A percentile compares a stretch with the other conserved stretches of the same genome.
These are phyloP conservation scores for Calonectria pauciramosa DNA, from an alignment of 2,329 filamentous ascomycete genomes.

Conservation along the genomic window DNA sequence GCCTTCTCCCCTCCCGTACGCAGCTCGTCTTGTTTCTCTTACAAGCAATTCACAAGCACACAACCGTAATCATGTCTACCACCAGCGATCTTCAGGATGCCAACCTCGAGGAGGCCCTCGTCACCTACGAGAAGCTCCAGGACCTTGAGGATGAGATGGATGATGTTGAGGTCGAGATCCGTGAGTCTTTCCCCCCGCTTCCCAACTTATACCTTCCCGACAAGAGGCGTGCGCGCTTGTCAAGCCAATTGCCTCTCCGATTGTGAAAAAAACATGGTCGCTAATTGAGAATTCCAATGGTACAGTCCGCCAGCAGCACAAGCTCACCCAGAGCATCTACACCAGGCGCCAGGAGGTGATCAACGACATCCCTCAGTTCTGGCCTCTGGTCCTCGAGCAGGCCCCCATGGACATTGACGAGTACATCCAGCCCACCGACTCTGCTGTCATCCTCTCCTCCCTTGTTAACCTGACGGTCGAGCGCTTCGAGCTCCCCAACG, in stretches of 20 bases:
- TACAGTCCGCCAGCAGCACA: slow-evolving; percentile 81
- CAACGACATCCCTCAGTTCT: slow-evolving; percentile 86
- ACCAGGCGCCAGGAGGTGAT: slow-evolving; percentile 80
- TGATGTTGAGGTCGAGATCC: slow-evolving; percentile 83
- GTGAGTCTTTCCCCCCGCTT: slow-evolving; percentile 66
- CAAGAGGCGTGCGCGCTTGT: not conserved
- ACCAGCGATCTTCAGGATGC: slow-evolving; percentile 53
- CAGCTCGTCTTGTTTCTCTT: slow-evolving; percentile 2
- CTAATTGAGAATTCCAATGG: slow-evolving; percentile 6
- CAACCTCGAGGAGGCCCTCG: slow-evolving; percentile 49
- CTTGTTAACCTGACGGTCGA: slow-evolving; percentile 80
- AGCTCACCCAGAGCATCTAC: slow-evolving; percentile 79
- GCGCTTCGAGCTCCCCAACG: slow-evolving; percentile 83
- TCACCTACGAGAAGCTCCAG: slow-evolving; percentile 82
- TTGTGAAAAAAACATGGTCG: not conserved
- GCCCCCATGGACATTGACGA: slow-evolving; percentile 88
- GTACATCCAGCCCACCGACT: slow-evolving; percentile 87
- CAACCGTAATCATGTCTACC: slow-evolving; percentile 50
- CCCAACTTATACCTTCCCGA: not conserved
- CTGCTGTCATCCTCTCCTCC: slow-evolving; percentile 76
- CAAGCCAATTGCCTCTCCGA: not conserved
- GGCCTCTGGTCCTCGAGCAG: slow-evolving; percentile 93
- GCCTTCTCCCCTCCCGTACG: not conserved
- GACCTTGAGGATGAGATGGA: slow-evolving; percentile 88
- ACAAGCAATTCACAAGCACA: slow-evolving; percentile 23